Evolutionary conservation across 371 early-diverging fungal species (phyloP), one percentile per base, ranked within the genome.

Genomic region (Syncephalastrum monosporum): DNA sequence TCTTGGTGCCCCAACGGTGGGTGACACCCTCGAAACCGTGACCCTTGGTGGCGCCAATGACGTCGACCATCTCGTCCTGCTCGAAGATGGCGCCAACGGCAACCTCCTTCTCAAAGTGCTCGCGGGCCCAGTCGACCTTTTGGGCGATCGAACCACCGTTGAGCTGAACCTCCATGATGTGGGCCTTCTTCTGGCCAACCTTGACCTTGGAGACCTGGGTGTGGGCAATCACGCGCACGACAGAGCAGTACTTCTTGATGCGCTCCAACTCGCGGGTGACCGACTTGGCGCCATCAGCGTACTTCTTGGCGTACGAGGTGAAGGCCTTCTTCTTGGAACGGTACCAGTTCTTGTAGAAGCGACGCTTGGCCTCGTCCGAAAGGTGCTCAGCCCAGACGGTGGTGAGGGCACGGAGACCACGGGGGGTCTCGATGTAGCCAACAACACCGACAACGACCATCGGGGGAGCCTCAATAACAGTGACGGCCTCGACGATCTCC

Each of bases 261-360:
- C 95, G 92, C 83, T 97, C 94, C 57, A 97, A 81, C 75, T 98
- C 95, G 72, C 90, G 87, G 61, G 82, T 83, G 70, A 97, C 90
- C 64, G 91, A 87, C 86, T 95, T 93, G 72, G 84, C 91, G 67
- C 83, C 89, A 51, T 93, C 89, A 64, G 89, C 85, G 87, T 97
- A 94, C 89, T 98, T 97, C 88, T 91, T 85, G 78, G 94, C 91
- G 87, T 98, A 95, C 86, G 94, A 91, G 87, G 96, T 96, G 91
- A 94, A 97, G 51, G 98, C 96, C 91, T 95, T 96, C 88, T 96
- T 96, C 93, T 99, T 96, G 77, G 96, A 93, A 69, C 90, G 85
- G 91, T 96, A 97, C 95, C 97, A 98, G 94, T 97, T 99, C 91
- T 96, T 95, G 93, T 98, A 98, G 94, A 98, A 99, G 75, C 99